Percentiles rank a stretch among this genome's conserved stretches.
Conservation (phyloP, 2,329 filamentous ascomycete species). For the Alternaria tenuissima region DNA sequence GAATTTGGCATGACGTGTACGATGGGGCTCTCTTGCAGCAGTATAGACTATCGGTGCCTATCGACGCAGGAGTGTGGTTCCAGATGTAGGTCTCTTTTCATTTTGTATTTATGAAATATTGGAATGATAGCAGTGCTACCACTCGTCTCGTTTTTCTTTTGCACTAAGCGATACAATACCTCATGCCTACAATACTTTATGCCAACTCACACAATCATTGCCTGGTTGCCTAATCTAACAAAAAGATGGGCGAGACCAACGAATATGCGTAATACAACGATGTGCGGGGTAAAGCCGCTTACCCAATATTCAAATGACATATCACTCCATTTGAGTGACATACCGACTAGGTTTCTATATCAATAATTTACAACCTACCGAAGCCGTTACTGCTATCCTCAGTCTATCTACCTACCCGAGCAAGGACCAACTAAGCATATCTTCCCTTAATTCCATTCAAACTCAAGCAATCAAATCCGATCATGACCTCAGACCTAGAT, state of each 20-base stretch:
- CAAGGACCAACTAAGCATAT: neutral
- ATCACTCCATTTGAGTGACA: neutral
- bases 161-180: no score
- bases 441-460: neutral
- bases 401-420: neutral
- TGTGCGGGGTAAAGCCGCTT: neutral
- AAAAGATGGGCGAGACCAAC: neutral
- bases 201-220: no score
- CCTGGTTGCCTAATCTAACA: no score
- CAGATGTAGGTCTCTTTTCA: no score
- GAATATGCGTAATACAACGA: neutral
- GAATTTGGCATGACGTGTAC: no score
- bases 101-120: no score
- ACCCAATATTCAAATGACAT: neutral
- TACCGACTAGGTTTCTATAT: neutral
- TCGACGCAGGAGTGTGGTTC: no score
- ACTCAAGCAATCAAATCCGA: neutral
- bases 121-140: no score
- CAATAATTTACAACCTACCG: neutral
- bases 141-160: no score
- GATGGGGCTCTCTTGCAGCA: no score
- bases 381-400: neutral
- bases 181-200: no score
- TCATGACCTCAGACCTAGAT: constrained; percentile 10
- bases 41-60: no score